Evolutionary conservation across 805 yeast genomes (phyloP), one percentile per base, ranked within the genome.

Genomic region (Cyberlindnera galapagoensis): DNA sequence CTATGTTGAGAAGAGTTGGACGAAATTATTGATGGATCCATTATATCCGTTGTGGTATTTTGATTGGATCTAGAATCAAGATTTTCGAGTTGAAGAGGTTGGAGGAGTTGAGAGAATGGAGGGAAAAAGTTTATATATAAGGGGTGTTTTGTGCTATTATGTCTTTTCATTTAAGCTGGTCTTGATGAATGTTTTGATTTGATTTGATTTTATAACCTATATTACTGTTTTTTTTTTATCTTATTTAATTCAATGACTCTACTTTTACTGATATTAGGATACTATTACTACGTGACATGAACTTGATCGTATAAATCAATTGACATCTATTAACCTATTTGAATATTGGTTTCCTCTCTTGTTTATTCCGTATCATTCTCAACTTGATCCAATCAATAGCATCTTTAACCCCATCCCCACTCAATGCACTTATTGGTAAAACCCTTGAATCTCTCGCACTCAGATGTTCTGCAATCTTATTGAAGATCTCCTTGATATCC

Each of bases 361-460:
- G 39, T 37, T 61, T 63, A 35, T 64, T 64, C 35, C 66, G 52
- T 16, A 75, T 69, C 43, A 90, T 60, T 38, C 97, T 65, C 7
- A 80, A 66, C 26, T 74, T 74, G 29, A 90, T 57, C 98, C 98
- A 90, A 28, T 86, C 95, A 28, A 87, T 74, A 7, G 96, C 83
- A 37, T 86, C 95, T 32, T 67, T 67, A 3, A 90, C 76, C 1
- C 97, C 97, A 14, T 83, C 84, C 16, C 70, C 72, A 22, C 61
- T 83, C 25, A 80, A 62, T 10, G 95, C 97, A 50, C 92, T 80
- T 4, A 90, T 80, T 1, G 97, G 96, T 36, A 92, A 63, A 19
- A 90, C 90, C 38, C 94, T 70, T 42, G 87, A 76, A 54, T 90
- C 98, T 24, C 96, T 73, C 0, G 97, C 98, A 49, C 83, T 81